phyloP scores from a whole-genome alignment of 108 stramenopile genomes.

The Cyclotella kingstonii region DNA sequence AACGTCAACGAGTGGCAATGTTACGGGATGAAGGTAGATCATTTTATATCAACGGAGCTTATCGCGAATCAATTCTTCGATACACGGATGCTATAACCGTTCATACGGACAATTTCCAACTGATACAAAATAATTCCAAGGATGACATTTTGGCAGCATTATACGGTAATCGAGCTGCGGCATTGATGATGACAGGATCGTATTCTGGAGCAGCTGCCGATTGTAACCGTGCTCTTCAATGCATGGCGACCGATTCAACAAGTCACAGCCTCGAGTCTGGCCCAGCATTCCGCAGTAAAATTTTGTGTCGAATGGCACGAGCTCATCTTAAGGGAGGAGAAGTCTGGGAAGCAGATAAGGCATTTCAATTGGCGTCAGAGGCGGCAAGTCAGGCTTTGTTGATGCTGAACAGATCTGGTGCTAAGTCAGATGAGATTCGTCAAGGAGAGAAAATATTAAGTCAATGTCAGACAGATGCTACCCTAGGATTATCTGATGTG shows the following conservation, averaged over 20 bases:
- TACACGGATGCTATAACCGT: constrained; percentile 62
- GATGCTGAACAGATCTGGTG: not conserved
- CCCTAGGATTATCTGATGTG: constrained; percentile 56
- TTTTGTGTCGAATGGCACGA: constrained; percentile 61
- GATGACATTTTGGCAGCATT: constrained; percentile 60
- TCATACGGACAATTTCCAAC: constrained; percentile 27
- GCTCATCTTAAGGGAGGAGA: constrained; percentile 65
- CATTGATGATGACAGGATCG: constrained; percentile 74
- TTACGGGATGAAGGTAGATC: constrained; percentile 62
- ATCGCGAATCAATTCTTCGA: constrained; percentile 43
- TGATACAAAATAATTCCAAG: constrained; percentile 2
- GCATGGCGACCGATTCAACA: constrained; percentile 35
- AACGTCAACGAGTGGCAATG: constrained; percentile 26
- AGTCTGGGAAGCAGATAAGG: constrained; percentile 50
- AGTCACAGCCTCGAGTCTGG: constrained; percentile 43
- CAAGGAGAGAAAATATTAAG: constrained; percentile 47
- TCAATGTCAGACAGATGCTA: constrained; percentile 61
- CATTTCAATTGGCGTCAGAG: constrained; percentile 45
- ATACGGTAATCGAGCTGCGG: constrained; percentile 79
- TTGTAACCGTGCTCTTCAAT: constrained; percentile 53
- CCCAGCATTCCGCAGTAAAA: constrained; percentile 49
- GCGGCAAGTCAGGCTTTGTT: constrained; percentile 17
- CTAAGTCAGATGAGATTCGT: constrained; percentile 18
- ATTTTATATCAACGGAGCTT: constrained; percentile 56
- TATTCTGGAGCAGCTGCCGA: constrained; percentile 60